These are phyloP conservation scores for Daldinia eschscholtzii DNA, from an alignment of 2,329 filamentous ascomycete genomes.

Conservation along the genomic window DNA sequence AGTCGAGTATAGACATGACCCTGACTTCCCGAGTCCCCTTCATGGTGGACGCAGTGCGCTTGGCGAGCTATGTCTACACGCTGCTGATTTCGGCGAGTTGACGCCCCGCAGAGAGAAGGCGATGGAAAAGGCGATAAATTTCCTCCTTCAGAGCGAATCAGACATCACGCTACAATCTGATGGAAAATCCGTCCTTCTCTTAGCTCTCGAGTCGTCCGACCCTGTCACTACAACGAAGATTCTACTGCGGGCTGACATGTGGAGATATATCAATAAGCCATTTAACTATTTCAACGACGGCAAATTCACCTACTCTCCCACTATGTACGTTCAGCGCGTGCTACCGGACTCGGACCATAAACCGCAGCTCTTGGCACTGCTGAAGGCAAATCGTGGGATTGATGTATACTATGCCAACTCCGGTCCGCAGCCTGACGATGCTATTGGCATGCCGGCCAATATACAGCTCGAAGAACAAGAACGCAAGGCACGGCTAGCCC, in stretches of 20 bases:
- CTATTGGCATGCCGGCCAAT: constrained; percentile 64
- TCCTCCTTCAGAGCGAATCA: constrained; percentile 68
- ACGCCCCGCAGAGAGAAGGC: constrained; percentile 62
- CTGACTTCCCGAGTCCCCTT: constrained; percentile 73
- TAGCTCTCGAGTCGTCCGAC: constrained; percentile 70
- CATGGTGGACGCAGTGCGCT: constrained; percentile 74
- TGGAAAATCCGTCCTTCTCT: constrained; percentile 69
- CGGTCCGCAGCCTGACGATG: constrained; percentile 66
- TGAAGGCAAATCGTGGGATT: constrained; percentile 64
- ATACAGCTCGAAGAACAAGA: constrained; percentile 64
- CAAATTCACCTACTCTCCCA: constrained; percentile 71
- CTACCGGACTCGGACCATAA: constrained; percentile 57
- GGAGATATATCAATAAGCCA: constrained; percentile 72
- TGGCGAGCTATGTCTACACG: constrained; percentile 72
- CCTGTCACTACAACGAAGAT: constrained; percentile 67
- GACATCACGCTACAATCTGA: constrained; percentile 68
- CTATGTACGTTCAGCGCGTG: constrained; percentile 69
- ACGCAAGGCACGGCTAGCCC: constrained; percentile 61
- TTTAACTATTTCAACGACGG: constrained; percentile 68
- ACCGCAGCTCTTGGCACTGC: constrained; percentile 60
- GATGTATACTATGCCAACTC: constrained; percentile 68
- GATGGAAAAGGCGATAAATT: constrained; percentile 69
- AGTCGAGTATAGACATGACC: constrained; percentile 70
- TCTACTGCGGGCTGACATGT: constrained; percentile 73
- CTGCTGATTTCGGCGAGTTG: constrained; percentile 61